Base-by-base conservation (phyloP, 2,329 filamentous ascomycete species). In the Sporothrix schenckii region DNA sequence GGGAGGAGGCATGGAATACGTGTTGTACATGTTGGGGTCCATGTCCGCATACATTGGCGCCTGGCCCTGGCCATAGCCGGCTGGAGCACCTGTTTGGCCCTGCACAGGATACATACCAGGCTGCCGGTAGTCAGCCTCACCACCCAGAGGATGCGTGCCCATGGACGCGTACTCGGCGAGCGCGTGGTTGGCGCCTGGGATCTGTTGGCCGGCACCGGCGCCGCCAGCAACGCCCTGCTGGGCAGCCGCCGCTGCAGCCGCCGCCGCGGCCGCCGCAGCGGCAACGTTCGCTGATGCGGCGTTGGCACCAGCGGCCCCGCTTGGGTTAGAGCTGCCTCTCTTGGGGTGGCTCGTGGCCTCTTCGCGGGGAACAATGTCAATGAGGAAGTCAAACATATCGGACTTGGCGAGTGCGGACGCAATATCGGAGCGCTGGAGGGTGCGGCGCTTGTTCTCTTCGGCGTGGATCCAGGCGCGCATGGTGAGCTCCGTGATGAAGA, bases 401-500 rank as follows among this genome's bases (percentile, higher is more conserved):
- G 93, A 97, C 82, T 99, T 99, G 72, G 93, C 92, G 30, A 99
- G 85, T 16, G 95, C 95, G 13, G 93, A 96, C 27, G 95, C 95
- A 79, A 99, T 99, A 78, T 99, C 95, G 70, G 93, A 97, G 66
- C 95, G 89, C 81, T 99, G 95, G 53, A 99, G 84, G 1, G 95
- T 99, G 56, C 95, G 90, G 41, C 95, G 89, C 85, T 99, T 99
- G 83, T 99, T 99, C 81, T 99, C 95, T 79, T 99, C 95, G 19
- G 95, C 95, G 77, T 99, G 95, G 74, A 99, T 99, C 95, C 95
- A 99, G 61, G 95, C 95, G 74, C 95, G 92, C 95, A 99, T 99
- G 9, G 95, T 99, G 72, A 99, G 85, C 81, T 99, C 95, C 0
- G 94, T 97, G 78, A 99, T 99, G 83, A 99, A 99, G 78, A 98